Evolutionary conservation across 768 basidiomycete species (phyloP).

Genomic region (Pulveroboletus frians): DNA sequence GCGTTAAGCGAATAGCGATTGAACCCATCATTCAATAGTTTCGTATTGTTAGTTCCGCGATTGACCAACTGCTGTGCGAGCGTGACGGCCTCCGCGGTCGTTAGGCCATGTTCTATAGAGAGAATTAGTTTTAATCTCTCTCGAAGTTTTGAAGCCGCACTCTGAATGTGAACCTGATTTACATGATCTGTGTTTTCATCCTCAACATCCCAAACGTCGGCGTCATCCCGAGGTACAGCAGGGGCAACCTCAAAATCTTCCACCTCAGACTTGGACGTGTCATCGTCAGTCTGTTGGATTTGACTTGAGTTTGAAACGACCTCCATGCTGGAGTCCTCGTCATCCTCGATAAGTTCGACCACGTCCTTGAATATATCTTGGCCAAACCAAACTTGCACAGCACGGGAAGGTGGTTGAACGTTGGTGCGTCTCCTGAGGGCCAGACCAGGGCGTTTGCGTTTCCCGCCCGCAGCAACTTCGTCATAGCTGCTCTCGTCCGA

Average conservation of each 20-base stretch:
- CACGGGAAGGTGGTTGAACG: slow-evolving; percentile 41
- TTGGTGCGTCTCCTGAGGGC: slow-evolving; percentile 34
- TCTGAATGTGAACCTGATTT: slow-evolving; percentile 59
- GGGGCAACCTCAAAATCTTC: slow-evolving; percentile 74
- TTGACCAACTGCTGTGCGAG: slow-evolving; percentile 90
- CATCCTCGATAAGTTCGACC: slow-evolving; percentile 33
- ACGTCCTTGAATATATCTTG: slow-evolving; percentile 77
- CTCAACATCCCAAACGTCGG: slow-evolving; percentile 76
- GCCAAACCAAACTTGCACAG: slow-evolving; percentile 91
- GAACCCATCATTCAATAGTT: slow-evolving; percentile 93
- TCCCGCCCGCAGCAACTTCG: slow-evolving; percentile 29
- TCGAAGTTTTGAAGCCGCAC: slow-evolving; percentile 39
- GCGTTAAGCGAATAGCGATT: slow-evolving; percentile 87
- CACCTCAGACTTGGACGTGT: slow-evolving; percentile 19
- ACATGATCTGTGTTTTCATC: slow-evolving; percentile 68
- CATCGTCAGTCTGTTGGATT: slow-evolving; percentile 23
- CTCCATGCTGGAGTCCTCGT: slow-evolving; percentile 21
- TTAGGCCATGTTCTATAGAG: slow-evolving; percentile 66
- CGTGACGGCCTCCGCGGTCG: slow-evolving; percentile 85
- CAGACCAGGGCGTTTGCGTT: slow-evolving; percentile 37
- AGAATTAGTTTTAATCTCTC: slow-evolving; percentile 1
- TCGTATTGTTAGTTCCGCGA: slow-evolving; percentile 79
- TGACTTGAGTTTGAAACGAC: slow-evolving; percentile 29
- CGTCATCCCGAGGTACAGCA: slow-evolving; percentile 50
- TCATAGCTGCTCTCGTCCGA: slow-evolving; percentile 50